Base-by-base conservation (phyloP, 139 green algal genomes). In the Astrephomene gubernaculifera region DNA sequence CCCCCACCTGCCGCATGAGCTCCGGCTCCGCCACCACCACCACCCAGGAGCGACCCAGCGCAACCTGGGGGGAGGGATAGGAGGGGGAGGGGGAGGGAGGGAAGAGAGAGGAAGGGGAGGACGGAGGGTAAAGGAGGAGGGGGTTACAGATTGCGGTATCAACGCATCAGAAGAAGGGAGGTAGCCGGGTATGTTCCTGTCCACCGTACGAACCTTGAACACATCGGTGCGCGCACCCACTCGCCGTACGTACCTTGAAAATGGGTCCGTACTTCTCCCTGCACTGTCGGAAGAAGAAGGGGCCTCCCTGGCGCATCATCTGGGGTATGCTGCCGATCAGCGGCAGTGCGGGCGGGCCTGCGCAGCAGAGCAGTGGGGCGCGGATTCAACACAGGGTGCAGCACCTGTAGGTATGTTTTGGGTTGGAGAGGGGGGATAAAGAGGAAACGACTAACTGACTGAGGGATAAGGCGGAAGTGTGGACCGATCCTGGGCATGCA, bases 21-120 rank as follows among this genome's bases (percentile, higher is more conserved):
- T 92, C 87, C 17, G 84, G 64, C 53, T 90, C 75, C 29, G 61
- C 80, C 14, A 83, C 65, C 44, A 92, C 83, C 65, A 91, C 61
- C 39, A 79, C 27, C 36, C 72, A 45, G 2, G 10, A 41, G 6
- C 54, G 79, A 35, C 87, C 87, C n/a, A 90, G 44, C 52, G 82
- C 79, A 25, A 82, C 29, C 87, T 90, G 87, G 3, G 6, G 5
- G 22, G 7, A 39, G 31, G n/a, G n/a, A 10, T 70, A 70, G n/a
- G 19, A 7, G 6, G 8, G 12, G 49, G 17, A 25, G 49, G 12
- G 12, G 49, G 12, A 17, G 12, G 49, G 17, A 12, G 12, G 49
- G 12, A 57, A 57, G 12, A 17, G 49, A 25, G 17, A 12, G 49
- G 12, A 57, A 57, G 49, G 49, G 17, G 49, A 57, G 17, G 57